Percentiles rank a stretch among this genome's conserved stretches.
These are phyloP conservation scores for Dryas octopetala DNA, from an alignment of 306 rosid genomes.

Conservation along the genomic window DNA sequence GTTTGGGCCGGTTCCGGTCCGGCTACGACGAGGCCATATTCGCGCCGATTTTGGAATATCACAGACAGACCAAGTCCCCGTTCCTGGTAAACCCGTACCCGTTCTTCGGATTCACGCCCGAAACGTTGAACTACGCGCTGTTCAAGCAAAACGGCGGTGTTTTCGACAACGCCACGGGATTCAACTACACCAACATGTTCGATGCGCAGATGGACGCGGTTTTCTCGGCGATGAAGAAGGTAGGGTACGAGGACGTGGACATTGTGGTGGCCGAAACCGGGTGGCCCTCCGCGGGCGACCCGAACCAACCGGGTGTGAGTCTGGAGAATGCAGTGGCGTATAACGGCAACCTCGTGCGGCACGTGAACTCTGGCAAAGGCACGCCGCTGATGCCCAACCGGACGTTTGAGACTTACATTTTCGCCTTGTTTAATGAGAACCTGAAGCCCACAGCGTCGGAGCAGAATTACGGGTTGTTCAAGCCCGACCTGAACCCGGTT, in stretches of 20 bases:
- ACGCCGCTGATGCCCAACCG: slow-evolving; percentile 82
- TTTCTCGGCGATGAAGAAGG: slow-evolving; percentile 75
- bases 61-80: slow-evolving; percentile 55
- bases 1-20: slow-evolving; percentile 54
- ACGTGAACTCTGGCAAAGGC: slow-evolving; percentile 69
- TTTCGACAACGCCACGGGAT: slow-evolving; percentile 53
- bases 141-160: slow-evolving; percentile 70
- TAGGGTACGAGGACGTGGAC: slow-evolving; percentile 75
- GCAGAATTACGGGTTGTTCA: slow-evolving; percentile 74
- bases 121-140: slow-evolving; percentile 51
- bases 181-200: slow-evolving; percentile 80
- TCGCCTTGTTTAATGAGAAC: slow-evolving; percentile 75
- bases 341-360: slow-evolving; percentile 64
- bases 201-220: slow-evolving; percentile 91
- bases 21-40: slow-evolving; percentile 65
- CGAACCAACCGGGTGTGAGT: slow-evolving; percentile 57
- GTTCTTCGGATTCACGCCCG: slow-evolving; percentile 52
- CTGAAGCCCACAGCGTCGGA: slow-evolving; percentile 63
- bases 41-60: slow-evolving; percentile 68
- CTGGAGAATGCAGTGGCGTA: slow-evolving; percentile 65
- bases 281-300: slow-evolving; percentile 83
- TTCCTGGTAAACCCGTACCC: slow-evolving; percentile 87
- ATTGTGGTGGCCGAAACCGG: slow-evolving; percentile 78
- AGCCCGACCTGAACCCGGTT: slow-evolving; percentile 62
- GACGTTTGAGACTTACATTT: slow-evolving; percentile 63